Evolutionary conservation across 768 basidiomycete genomes (phyloP).

Genomic region (Pluteus cervinus): DNA sequence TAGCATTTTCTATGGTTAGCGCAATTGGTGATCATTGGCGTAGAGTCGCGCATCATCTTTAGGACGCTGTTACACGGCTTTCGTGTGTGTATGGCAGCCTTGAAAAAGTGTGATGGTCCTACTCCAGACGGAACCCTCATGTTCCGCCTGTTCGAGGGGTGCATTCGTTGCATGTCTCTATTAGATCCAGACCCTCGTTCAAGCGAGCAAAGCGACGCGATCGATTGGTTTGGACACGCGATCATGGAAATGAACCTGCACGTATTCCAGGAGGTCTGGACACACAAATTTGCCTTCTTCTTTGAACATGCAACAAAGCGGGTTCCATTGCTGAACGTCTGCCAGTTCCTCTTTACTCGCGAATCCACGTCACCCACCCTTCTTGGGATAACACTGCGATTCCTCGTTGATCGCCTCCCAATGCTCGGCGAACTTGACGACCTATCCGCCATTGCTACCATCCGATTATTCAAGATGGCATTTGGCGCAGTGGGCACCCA

Average conservation of each 20-base stretch:
- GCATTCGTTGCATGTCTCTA: conserved; percentile 77
- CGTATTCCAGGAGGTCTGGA: conserved; percentile 96
- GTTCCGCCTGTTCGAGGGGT: conserved; percentile 81
- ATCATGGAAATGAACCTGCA: conserved; percentile 82
- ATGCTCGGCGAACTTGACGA: conserved; percentile 83
- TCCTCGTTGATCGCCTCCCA: conserved; percentile 77
- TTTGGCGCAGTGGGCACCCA: conserved; percentile 79
- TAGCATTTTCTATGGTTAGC: neutral
- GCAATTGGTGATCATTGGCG: conserved; percentile 5
- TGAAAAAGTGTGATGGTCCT: conserved; percentile 77
- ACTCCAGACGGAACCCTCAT: conserved; percentile 83
- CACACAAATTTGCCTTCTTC: conserved; percentile 86
- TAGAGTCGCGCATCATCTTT: conserved; percentile 84
- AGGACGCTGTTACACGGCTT: conserved; percentile 87
- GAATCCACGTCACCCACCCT: conserved; percentile 75
- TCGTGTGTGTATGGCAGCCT: conserved; percentile 65
- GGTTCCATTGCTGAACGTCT: conserved; percentile 74
- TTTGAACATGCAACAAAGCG: conserved; percentile 75
- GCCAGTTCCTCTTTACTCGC: conserved; percentile 76
- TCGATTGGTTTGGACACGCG: conserved; percentile 79
- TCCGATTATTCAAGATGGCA: conserved; percentile 93
- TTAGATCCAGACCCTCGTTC: conserved; percentile 69
- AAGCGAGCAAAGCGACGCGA: conserved; percentile 61
- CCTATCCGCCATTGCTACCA: conserved; percentile 72
- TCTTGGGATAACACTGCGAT: conserved; percentile 82